Evolutionary conservation across 305 asterid genomes (phyloP).

Genomic region (Fraxinus paxiana): DNA sequence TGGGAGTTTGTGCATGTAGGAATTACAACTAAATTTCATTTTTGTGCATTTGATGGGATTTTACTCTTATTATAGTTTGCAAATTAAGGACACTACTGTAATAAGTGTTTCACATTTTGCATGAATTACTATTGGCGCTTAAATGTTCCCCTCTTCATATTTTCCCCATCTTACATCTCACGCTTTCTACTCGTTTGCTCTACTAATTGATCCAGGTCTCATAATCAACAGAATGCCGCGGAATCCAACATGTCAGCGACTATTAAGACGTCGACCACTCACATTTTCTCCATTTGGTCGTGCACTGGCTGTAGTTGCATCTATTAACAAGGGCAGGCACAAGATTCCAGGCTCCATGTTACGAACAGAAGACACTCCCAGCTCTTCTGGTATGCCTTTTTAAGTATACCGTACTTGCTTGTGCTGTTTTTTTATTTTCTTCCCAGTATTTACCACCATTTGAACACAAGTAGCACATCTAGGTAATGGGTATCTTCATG

Average conservation of each 20-base stretch:
- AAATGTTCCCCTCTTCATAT: neutral
- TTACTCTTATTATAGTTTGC: neutral
- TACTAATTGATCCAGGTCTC: conserved; percentile 9
- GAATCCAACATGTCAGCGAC: conserved; percentile 29
- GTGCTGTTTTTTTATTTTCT: conserved; percentile 6
- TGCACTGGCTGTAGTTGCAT: conserved; percentile 43
- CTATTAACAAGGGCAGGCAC: conserved; percentile 36
- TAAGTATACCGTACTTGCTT: conserved; percentile 5
- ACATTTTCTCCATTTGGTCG: conserved; percentile 73
- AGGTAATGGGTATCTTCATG: conserved; percentile 38
- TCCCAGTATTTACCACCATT: neutral
- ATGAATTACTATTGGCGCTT: neutral
- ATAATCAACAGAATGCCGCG: conserved; percentile 50
- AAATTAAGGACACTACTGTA: neutral
- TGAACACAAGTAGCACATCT: conserved; percentile 12
- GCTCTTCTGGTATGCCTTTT: conserved; percentile 42
- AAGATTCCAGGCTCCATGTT: conserved; percentile 26
- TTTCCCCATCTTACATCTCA: neutral
- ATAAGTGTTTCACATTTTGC: neutral
- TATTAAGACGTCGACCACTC: conserved; percentile 32
- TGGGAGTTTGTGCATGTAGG: neutral
- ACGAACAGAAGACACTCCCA: conserved; percentile 27
- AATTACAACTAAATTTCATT: neutral
- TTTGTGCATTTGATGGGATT: neutral
- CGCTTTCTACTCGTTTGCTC: neutral